Percentiles rank a stretch among this genome's conserved stretches.
Conservation (phyloP, 228 moss, liverwort and hornwort genomes). For the Sphagnum fallax region DNA sequence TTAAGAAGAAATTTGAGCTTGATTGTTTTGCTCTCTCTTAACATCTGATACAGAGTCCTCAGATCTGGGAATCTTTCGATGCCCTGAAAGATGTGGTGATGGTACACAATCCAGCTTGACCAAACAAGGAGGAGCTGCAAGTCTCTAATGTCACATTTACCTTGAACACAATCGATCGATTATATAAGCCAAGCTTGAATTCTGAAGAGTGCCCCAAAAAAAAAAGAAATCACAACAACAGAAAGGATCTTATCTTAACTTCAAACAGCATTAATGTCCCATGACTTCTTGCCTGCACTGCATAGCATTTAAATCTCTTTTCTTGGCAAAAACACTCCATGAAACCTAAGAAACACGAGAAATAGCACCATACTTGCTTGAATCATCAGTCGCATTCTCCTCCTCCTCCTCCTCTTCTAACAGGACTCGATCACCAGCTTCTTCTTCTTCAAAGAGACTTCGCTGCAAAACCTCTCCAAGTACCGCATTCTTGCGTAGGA, state of each 20-base stretch:
- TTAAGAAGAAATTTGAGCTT: too few species aligned
- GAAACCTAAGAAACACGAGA: neutral
- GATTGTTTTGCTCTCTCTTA: too few species aligned
- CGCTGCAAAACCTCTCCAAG: slow-evolving; percentile 4
- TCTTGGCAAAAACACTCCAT: neutral
- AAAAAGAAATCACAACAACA: neutral
- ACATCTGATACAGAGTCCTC: too few species aligned
- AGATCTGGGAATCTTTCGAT: too few species aligned
- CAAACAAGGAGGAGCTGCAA: too few species aligned
- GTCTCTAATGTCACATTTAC: too few species aligned
- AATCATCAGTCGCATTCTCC: slow-evolving; percentile 1
- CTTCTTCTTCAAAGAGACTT: slow-evolving; percentile 17
- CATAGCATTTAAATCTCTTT: neutral
- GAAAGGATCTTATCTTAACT: neutral
- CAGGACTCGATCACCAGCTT: neutral
- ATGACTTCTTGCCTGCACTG: neutral
- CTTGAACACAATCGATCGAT: neutral
- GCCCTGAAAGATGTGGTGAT: too few species aligned
- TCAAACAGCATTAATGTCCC: neutral
- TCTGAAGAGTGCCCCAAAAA: neutral
- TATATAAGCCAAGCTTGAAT: neutral
- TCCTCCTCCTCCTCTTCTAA: neutral
- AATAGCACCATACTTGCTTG: slow-evolving; percentile 13
- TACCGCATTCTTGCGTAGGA: neutral
- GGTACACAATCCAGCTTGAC: too few species aligned